Evolutionary conservation across 139 green algal species (phyloP), one percentile per base, ranked within the genome.

Genomic region (Cymbomonas tetramitiformis): DNA sequence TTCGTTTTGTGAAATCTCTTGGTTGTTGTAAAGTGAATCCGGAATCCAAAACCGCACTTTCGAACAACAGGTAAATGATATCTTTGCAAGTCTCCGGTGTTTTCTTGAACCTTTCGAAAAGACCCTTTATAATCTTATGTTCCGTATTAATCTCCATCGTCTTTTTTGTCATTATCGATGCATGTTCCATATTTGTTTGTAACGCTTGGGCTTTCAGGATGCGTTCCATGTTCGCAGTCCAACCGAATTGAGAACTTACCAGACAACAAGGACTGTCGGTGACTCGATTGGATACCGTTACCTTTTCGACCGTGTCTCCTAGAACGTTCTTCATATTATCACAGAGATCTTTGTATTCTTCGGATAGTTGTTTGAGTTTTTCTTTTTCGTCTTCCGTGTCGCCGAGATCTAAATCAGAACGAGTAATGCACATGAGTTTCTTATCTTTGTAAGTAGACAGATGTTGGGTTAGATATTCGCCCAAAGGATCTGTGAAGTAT

Each of bases 111-210:
- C 94, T 72, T 8, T 79, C 73, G 32, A 69, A 24, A 44, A 98
- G n/a, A n/a, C n/a, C n/a, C n/a, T n/a, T n/a, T n/a, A n/a, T 79
- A 46, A 96, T 77, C 21, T 80, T 70, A 56, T 86, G 75, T 30
- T 84, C 59, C 1, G 92, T 81, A 78, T 99, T 99, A 59, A 99
- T 83, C 80, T 99, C 92, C 71, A 99, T 70, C 40, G 90, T 94
- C 65, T 89, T 85, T 25, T 78, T 69, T 1, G 88, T 87, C 26
- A 74, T 75, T 91, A 99, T 99, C 74, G 93, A 97, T 52, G 97
- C 92, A 61, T 89, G 82, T 21, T 83, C 72, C 9, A 78, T 75
- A n/a, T 67, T 67, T 64, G 95, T 88, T 9, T 80, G 88, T 82
- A 99, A 82, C 0, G 88, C 72, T 72, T 94, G 83, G 10, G 65